Conservation (phyloP, 2,329 filamentous ascomycete genomes). For the Penicillium sp. region DNA sequence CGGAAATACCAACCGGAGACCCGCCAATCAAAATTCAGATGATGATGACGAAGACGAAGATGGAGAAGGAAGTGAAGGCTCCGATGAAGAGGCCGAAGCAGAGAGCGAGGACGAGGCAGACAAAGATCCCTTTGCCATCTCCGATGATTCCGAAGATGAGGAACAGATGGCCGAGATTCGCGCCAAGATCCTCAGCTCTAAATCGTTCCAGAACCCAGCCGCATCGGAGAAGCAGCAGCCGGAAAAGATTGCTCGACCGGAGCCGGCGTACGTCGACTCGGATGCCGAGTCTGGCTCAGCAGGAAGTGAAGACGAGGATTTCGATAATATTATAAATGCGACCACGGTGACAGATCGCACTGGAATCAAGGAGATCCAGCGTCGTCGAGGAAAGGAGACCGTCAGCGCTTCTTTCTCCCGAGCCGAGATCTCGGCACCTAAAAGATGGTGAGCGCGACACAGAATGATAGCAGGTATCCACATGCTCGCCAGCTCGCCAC, state of each 20-base stretch:
- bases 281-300: slow-evolving; percentile 72
- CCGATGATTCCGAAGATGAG: slow-evolving; percentile 77
- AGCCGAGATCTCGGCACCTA: slow-evolving; percentile 49
- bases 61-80: slow-evolving; percentile 46
- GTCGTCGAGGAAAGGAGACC: slow-evolving; percentile 51
- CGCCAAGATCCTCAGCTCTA: slow-evolving; percentile 84
- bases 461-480: neutral
- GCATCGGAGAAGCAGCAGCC: slow-evolving; percentile 54
- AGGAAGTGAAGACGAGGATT: slow-evolving; percentile 64
- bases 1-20: slow-evolving; percentile 76
- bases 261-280: slow-evolving; percentile 56
- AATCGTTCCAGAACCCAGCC: slow-evolving; percentile 68
- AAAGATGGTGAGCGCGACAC: slow-evolving; percentile 39
- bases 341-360: slow-evolving; percentile 84
- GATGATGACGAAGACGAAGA: slow-evolving; percentile 46
- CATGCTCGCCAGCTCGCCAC: neutral
- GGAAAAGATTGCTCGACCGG: slow-evolving; percentile 61
- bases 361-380: slow-evolving; percentile 64
- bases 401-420: slow-evolving; percentile 51
- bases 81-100: slow-evolving; percentile 45
- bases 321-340: slow-evolving; percentile 90
- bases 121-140: slow-evolving; percentile 70
- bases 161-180: slow-evolving; percentile 91
- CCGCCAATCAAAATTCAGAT: slow-evolving; percentile 51
- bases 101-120: slow-evolving; percentile 48